Base-by-base conservation (phyloP, 2,329 filamentous ascomycete genomes). In the Cercospora sojina region DNA sequence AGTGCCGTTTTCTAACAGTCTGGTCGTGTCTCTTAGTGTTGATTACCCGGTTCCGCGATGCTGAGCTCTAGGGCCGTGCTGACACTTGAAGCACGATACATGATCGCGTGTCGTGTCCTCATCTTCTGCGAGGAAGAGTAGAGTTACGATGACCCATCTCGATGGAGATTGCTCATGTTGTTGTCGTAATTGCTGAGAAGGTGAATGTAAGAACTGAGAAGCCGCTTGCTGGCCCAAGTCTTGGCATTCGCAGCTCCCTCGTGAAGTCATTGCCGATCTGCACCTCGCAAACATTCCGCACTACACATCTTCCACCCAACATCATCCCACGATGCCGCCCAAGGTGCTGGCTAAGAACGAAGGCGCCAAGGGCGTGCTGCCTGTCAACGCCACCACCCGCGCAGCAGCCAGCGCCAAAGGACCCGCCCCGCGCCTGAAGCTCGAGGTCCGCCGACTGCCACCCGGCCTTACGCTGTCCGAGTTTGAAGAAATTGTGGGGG, bases 391-490 rank as follows among this genome's bases (percentile, higher is more conserved):
- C 6, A 74, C 75, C 23, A 69, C 74, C 18, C 68, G 76, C 51
- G 73, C 74, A 47, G 67, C 67, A 51, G 61, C 70, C 38, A 66
- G 64, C 53, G 60, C 69, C 32, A 84, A 85, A 71, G 73, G 80
- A 3, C 78, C 85, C 2, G 78, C 83, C 18, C 85, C 88, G 64
- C 90, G 91, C 66, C 86, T 96, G 74, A 98, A 98, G 82, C 85
- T 97, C 12, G 84, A 96, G 25, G 84, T 97, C 63, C 88, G 96
- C 61, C 87, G 94, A 65, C 85, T 99, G 3, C 92, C 95, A 9
- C 93, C 95, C 1, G 92, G 90, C 8, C 84, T 99, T 77, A 96
- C 91, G 0, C 86, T 91, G 74, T 79, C 84, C 0, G 95, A 99
- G 74, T 94, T 96, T 69, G 83, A 88, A 73, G 79, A 81, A 13